Base-by-base conservation (phyloP, 202 grass and related monocot species). In the Schoenoplectus triqueter region DNA sequence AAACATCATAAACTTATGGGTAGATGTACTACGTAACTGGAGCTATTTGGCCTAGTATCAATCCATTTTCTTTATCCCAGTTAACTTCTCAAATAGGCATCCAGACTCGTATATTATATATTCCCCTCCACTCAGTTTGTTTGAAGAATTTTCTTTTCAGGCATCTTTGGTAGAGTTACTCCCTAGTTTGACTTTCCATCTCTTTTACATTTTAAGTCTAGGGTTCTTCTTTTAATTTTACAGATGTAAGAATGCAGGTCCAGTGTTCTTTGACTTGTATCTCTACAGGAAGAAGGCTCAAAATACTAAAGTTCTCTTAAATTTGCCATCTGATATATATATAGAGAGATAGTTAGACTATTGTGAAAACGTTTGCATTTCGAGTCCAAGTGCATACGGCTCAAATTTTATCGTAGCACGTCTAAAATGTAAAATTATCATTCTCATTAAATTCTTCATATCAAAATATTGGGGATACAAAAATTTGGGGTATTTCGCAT, bases 81-180 rank as follows among this genome's bases (percentile, higher is more conserved):
- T 69, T 6, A 69, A 68, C 31, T 14, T 68, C 39, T 68, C 66
- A 68, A 44, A 10, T 42, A 68, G 21, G 22, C 21, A 39, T 67
- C 64, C 10, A 1, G 6, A 10, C 22, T 67, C 2, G 2, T 11
- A 40, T 66, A 2, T 20, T 66, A 11, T 66, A 4, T 66, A 31
- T 31, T 31, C 31, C 31, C 31, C 31, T 66, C 64, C 64, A 31
- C 5, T 31, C 60, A 63, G 60, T 63, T 63, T 5, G 60, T 66
- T 66, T 66, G n/a, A 63, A 63, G 7, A 63, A 1, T 66, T 66
- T 66, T 66, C 21, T 13, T 66, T 66, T 39, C 8, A 0, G 20
- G 64, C 20, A 39, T 66, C 64, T 40, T 46, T 70, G 41, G 45
- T 71, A 71, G 42, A n/a, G 67, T 70, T 70, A 15, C 3, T 69